Evolutionary conservation across 164 flowering plant species (phyloP), one percentile per base, ranked within the genome.

Genomic region (Liquidambar formosana): DNA sequence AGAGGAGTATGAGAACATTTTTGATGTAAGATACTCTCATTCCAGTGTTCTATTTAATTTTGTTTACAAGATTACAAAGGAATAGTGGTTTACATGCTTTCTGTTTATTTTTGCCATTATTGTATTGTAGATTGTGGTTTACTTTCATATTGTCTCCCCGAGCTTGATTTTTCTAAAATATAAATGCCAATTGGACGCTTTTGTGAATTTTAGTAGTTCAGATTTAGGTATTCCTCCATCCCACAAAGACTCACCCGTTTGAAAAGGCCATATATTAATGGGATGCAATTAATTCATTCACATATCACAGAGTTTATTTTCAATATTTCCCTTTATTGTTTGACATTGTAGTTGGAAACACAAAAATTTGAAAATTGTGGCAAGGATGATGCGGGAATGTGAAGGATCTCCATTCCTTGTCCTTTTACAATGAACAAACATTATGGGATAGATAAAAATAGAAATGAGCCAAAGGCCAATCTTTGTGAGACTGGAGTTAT

Each of bases 1-100:
- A 81, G 99, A 96, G 84, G 99, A 96, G 74, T 96, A 93, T 68
- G 92, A 86, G 66, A 96, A 76, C 68, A 82, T 96, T 25, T 96
- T 96, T 76, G 90, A 91, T 79, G 99, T 96, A 83, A 83, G 95
- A 58, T 68, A 43, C 49, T 69, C 58, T 56, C 59, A 16, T 13
- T 60, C 44, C 33, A 26, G 43, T 28, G 4, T 2, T 9, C 46
- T 60, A 4, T 62, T 14, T 41, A 21, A 27, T 28, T 51, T 28
- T 22, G 5, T 28, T 0, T 33, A 4, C 10, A 14, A 1, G 5
- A 18, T 0, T 33, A 4, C 10, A 14, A 1, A 12, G 9, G 16
- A 4, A 53, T 4, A 23, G 19, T 27, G 44, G 62, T 33, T 58
- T 58, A 58, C 62, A 28, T 10, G 15, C 62, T 27, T 12, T n/a